Evolutionary conservation across 148 eudicot species (phyloP).

Genomic region (Vaccinium myrtillus): DNA sequence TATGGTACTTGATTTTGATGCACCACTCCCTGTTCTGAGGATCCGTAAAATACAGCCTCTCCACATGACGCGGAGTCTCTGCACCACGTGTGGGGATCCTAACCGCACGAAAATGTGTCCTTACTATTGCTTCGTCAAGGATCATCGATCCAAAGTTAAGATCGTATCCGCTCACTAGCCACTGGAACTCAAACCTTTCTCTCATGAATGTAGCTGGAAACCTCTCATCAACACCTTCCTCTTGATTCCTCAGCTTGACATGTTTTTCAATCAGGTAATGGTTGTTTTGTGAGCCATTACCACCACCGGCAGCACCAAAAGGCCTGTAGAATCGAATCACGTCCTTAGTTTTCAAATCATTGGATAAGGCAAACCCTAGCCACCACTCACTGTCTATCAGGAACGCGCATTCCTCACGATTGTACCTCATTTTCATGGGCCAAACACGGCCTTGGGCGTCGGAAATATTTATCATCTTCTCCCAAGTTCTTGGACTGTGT

Average conservation of each 20-base stretch:
- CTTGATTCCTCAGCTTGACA: not conserved
- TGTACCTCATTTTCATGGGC: not conserved
- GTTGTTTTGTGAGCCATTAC: not conserved
- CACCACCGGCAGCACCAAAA: not conserved
- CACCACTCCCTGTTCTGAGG: not conserved
- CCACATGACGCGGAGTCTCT: not conserved
- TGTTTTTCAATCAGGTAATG: constrained; percentile 5
- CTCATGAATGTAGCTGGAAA: not conserved
- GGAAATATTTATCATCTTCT: not conserved
- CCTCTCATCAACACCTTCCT: not conserved
- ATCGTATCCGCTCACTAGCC: not conserved
- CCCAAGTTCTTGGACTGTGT: not conserved
- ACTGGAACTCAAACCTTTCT: not conserved
- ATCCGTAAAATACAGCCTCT: not conserved
- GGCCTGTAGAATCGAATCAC: not conserved
- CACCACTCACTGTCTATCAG: not conserved
- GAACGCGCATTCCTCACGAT: not conserved
- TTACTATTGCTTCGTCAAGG: not conserved
- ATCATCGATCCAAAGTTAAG: not conserved
- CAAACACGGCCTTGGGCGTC: not conserved
- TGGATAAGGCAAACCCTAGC: not conserved
- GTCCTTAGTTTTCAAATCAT: not conserved
- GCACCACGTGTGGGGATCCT: not conserved
- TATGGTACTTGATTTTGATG: not conserved
- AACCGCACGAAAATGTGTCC: not conserved